Percentiles rank a stretch among this genome's conserved stretches.
phyloP scores from a whole-genome alignment of 495 filamentous ascomycete genomes.

The Cryomyces antarcticus region DNA sequence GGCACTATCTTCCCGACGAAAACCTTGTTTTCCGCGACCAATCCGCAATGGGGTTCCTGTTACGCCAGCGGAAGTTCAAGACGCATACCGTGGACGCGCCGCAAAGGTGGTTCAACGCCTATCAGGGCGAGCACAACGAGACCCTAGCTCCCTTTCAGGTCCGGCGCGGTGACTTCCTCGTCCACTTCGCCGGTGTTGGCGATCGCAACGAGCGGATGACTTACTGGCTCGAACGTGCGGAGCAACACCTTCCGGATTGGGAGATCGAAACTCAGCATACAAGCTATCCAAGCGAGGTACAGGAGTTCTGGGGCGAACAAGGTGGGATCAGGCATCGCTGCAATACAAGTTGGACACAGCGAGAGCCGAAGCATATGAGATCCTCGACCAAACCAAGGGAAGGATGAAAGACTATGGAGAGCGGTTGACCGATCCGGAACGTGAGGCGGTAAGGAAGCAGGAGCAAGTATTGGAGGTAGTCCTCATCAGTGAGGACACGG shows the following conservation, averaged over 20 bases:
- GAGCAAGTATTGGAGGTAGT: constrained; percentile 1
- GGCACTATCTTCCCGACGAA: neutral
- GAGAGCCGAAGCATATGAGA: constrained; percentile 4
- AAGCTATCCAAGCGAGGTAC: constrained; percentile 17
- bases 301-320: constrained; percentile 17
- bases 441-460: neutral
- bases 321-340: constrained; percentile 3
- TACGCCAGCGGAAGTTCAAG: constrained; percentile 16
- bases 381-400: constrained; percentile 6
- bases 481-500: constrained; percentile 1
- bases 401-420: constrained; percentile 6
- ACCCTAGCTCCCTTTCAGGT: constrained; percentile 13
- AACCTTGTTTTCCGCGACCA: constrained; percentile 21
- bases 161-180: constrained; percentile 17
- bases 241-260: constrained; percentile 21
- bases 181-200: constrained; percentile 18
- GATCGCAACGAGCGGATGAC: constrained; percentile 14
- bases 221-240: constrained; percentile 15
- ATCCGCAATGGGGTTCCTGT: constrained; percentile 13
- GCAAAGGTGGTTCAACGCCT: constrained; percentile 24
- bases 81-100: constrained; percentile 10
- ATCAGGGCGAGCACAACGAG: constrained; percentile 14
- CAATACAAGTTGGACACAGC: constrained; percentile 2
- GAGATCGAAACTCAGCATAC: constrained; percentile 18
- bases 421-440: constrained; percentile 4